Percentiles rank a stretch among this genome's conserved stretches.
These are phyloP conservation scores for Lactarius psammicola DNA, from an alignment of 768 basidiomycete species.

Conservation along the genomic window DNA sequence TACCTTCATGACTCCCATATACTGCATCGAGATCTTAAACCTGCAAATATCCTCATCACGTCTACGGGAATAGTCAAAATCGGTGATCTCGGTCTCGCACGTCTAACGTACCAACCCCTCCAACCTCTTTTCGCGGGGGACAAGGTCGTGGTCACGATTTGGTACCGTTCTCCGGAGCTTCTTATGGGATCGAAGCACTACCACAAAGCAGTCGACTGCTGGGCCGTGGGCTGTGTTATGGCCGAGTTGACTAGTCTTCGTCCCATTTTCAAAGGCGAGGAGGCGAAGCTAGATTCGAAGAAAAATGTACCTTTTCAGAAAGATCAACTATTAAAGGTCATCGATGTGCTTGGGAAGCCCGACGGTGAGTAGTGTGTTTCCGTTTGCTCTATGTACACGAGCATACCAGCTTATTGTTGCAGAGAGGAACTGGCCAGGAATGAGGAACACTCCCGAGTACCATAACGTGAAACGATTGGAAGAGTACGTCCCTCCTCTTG, in stretches of 20 bases:
- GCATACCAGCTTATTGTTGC: constrained; percentile 6
- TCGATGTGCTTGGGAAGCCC: constrained; percentile 90
- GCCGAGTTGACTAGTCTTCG: constrained; percentile 91
- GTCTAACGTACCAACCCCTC: constrained; percentile 86
- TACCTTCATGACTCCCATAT: constrained; percentile 96
- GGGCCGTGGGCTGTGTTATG: constrained; percentile 98
- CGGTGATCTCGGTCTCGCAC: constrained; percentile 94
- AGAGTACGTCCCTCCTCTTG: constrained; percentile 44
- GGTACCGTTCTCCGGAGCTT: constrained; percentile 98
- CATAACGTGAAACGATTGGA: constrained; percentile 78
- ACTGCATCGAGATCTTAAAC: constrained; percentile 96
- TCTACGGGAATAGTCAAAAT: constrained; percentile 90
- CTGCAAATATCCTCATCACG: constrained; percentile 96
- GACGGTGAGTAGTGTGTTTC: constrained; percentile 51
- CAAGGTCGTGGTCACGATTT: constrained; percentile 99
- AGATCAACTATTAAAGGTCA: constrained; percentile 94
- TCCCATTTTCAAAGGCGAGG: constrained; percentile 99
- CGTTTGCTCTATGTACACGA: constrained; percentile 6
- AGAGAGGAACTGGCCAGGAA: constrained; percentile 88
- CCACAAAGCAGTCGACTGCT: constrained; percentile 93
- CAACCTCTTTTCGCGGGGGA: constrained; percentile 91
- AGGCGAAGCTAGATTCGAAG: constrained; percentile 95
- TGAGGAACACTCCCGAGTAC: constrained; percentile 86
- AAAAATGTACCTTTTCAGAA: constrained; percentile 97
- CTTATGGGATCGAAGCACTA: constrained; percentile 97